phyloP scores from a whole-genome alignment of 352 stramenopile species.

The Phytophthora pinifolia region DNA sequence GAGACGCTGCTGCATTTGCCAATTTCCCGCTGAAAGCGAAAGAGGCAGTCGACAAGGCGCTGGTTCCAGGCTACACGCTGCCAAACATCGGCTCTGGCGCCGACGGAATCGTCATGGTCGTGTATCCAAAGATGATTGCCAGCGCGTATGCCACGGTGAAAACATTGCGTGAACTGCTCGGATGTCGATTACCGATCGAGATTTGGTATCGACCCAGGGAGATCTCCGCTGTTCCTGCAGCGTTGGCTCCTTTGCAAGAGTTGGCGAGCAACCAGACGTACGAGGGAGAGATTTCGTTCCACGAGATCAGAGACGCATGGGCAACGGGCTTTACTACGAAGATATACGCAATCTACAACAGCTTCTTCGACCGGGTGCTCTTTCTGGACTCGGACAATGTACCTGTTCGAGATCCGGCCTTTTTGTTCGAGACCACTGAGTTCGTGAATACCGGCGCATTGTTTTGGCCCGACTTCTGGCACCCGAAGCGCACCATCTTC shows the following conservation, averaged over 20 bases:
- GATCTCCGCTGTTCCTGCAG: conserved; percentile 4
- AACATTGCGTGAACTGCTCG: too few species aligned
- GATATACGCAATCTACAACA: conserved; percentile 37
- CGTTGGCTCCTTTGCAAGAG: conserved; percentile 7
- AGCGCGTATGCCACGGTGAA: too few species aligned
- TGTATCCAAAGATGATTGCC: too few species aligned
- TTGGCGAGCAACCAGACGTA: conserved; percentile 1
- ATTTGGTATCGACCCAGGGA: conserved; percentile 41
- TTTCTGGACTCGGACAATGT: conserved; percentile 53
- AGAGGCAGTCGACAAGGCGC: conserved; percentile 4
- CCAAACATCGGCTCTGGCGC: not conserved
- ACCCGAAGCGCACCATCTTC: conserved; percentile 52
- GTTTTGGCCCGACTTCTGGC: conserved; percentile 17
- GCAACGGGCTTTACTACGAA: conserved; percentile 43
- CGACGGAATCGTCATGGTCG: too few species aligned
- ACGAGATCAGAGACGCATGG: conserved; percentile 26
- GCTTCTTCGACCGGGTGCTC: conserved; percentile 32
- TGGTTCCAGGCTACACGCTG: conserved; percentile 3
- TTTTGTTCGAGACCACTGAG: conserved; percentile 34
- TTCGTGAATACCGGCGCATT: conserved; percentile 38
- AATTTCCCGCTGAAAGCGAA: conserved; percentile 20
- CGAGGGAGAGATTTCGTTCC: conserved; percentile 15
- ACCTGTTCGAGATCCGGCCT: conserved; percentile 37
- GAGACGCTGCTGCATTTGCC: conserved; percentile 35
- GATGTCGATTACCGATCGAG: conserved; percentile 34